Percentiles rank a stretch among this genome's conserved stretches.
phyloP scores from a whole-genome alignment of 164 flowering plant genomes.

The Aristolochia contorta region DNA sequence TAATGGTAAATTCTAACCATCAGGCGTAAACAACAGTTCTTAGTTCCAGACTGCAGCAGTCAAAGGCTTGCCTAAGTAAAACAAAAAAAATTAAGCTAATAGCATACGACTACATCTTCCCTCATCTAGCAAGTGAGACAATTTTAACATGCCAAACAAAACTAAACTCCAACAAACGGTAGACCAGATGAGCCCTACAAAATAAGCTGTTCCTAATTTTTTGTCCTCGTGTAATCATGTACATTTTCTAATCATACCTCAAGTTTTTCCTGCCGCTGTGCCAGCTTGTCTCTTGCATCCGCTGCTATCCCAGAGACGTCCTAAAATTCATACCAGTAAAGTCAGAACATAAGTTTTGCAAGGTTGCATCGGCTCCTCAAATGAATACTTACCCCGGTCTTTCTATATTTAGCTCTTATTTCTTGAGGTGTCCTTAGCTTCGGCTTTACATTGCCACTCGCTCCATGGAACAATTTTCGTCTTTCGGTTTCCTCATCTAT shows the following conservation, averaged over 20 bases:
- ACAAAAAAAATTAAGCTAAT: too few relatives aligned
- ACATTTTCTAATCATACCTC: slow-evolving; percentile 39
- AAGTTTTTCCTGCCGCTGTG: slow-evolving; percentile 73
- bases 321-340: slow-evolving; percentile 31
- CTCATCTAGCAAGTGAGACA: too few relatives aligned
- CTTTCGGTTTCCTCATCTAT: slow-evolving; percentile 51
- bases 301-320: slow-evolving; percentile 73
- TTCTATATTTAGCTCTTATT: slow-evolving; percentile 65
- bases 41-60: too few relatives aligned
- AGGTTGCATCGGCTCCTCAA: neutral
- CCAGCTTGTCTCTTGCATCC: slow-evolving; percentile 68
- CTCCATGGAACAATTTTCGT: slow-evolving; percentile 56
- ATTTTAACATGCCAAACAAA: neutral
- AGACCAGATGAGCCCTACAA: neutral
- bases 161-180: neutral
- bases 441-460: slow-evolving; percentile 41
- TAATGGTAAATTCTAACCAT: too few relatives aligned
- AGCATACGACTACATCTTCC: too few relatives aligned
- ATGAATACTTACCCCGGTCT: slow-evolving; percentile 43
- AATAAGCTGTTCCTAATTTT: neutral
- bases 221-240: neutral
- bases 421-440: slow-evolving; percentile 68
- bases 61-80: too few relatives aligned
- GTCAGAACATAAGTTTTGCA: slow-evolving; percentile 2
- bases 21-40: too few relatives aligned